Conservation (phyloP, 2,329 filamentous ascomycete species). For the Clarireedia paspali region DNA sequence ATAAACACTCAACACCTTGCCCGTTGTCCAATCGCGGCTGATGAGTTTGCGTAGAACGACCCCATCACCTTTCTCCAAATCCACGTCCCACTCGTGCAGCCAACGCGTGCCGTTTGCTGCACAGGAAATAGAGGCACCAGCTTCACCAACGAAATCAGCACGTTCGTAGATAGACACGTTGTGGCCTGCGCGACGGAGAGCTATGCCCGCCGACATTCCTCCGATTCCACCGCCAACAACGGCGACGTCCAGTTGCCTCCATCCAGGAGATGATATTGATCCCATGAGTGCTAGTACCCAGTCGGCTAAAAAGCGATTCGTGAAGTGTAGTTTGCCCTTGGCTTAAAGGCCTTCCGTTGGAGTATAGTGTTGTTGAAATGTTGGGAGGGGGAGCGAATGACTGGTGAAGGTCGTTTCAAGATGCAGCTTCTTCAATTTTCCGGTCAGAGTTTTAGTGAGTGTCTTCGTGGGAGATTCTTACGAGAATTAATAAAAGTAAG, state of each 20-base stretch:
- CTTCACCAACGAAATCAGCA: slow-evolving; percentile 57
- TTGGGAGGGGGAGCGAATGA: no score
- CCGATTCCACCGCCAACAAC: slow-evolving; percentile 27
- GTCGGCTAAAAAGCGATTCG: no score
- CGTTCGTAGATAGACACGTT: slow-evolving; percentile 56
- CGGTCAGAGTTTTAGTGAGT: no score
- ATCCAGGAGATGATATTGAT: no score
- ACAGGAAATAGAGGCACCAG: slow-evolving; percentile 58
- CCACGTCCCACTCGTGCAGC: slow-evolving; percentile 60
- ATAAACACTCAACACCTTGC: slow-evolving; percentile 43
- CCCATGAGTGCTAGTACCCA: no score
- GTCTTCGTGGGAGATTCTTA: no score
- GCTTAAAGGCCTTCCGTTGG: no score
- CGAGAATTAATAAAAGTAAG: no score
- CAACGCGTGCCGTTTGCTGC: slow-evolving; percentile 62
- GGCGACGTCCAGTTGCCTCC: slow-evolving; percentile 4
- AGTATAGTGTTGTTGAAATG: no score
- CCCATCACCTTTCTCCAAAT: slow-evolving; percentile 54
- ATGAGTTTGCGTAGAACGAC: slow-evolving; percentile 59
- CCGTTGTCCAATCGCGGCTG: slow-evolving; percentile 62
- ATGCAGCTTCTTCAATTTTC: no score
- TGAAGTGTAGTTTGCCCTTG: no score
- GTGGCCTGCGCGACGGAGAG: slow-evolving; percentile 45
- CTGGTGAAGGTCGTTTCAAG: no score
- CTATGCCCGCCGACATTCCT: slow-evolving; percentile 41